Conservation (phyloP, 495 filamentous ascomycete species). For the Cladorrhinum samala region DNA sequence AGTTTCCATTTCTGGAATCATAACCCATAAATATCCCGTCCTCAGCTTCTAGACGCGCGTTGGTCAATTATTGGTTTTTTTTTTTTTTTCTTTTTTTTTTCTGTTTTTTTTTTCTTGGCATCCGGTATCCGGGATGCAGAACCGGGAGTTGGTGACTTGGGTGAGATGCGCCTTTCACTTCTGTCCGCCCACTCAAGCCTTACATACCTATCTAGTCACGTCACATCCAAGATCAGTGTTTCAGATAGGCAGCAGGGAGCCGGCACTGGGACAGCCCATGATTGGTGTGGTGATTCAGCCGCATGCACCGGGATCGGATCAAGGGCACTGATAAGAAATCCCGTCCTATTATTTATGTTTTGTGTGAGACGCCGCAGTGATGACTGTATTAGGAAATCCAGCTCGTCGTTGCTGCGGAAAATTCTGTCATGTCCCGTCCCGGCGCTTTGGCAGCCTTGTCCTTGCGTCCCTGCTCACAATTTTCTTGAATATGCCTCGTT, state of each 20-base stretch:
- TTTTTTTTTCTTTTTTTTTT: too few species aligned
- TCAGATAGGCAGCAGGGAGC: background rate
- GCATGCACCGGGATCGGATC: background rate
- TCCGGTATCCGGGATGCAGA: background rate
- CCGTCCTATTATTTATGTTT: background rate
- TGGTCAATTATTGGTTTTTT: background rate
- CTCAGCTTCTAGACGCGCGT: background rate
- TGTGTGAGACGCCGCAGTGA: slow-evolving; percentile 8
- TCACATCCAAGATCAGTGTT: background rate
- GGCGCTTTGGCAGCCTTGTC: background rate
- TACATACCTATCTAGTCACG: too few species aligned
- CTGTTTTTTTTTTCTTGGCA: background rate
- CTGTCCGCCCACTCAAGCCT: too few species aligned
- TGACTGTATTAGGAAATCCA: slow-evolving; percentile 9
- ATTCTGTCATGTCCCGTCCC: background rate
- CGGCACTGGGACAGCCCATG: too few species aligned
- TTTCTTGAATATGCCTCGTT: slow-evolving; percentile 2
- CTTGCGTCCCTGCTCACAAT: too few species aligned
- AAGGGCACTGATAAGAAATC: background rate
- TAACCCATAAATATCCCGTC: background rate
- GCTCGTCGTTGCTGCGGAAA: background rate
- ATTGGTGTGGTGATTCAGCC: slow-evolving; percentile 2
- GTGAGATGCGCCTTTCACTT: too few species aligned
- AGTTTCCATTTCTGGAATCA: background rate
- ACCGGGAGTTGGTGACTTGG: too few species aligned